Conservation (phyloP, 257 asterid species). For the Nicotiana otophora region DNA sequence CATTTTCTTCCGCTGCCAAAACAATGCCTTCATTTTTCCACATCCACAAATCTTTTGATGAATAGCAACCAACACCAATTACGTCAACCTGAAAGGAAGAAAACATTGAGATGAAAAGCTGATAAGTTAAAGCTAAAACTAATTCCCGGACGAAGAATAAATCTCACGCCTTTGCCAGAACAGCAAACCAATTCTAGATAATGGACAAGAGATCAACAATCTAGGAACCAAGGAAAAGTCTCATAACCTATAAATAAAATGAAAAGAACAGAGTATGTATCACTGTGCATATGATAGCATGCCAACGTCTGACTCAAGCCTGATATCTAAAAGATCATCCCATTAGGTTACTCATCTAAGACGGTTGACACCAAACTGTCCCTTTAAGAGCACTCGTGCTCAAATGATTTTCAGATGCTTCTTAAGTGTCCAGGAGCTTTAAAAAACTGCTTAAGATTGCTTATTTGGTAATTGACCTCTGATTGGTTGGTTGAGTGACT, state of each 20-base stretch:
- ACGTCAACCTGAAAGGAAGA: conserved; percentile 69
- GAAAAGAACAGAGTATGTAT: not conserved
- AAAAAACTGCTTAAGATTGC: not conserved
- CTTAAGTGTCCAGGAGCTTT: not conserved
- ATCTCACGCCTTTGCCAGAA: not conserved
- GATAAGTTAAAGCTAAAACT: not conserved
- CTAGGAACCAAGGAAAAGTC: not conserved
- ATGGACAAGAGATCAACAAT: not conserved
- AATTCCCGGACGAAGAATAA: not conserved
- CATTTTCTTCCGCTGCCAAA: conserved; percentile 59
- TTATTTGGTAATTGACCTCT: not conserved
- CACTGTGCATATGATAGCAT: not conserved
- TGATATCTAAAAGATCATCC: not conserved
- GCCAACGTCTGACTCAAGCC: not conserved
- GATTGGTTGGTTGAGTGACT: not conserved
- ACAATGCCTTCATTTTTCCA: conserved; percentile 97
- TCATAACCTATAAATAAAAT: not conserved
- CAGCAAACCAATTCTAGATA: not conserved
- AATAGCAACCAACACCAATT: conserved; percentile 94
- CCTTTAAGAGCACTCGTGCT: not conserved
- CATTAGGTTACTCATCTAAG: not conserved
- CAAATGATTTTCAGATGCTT: not conserved
- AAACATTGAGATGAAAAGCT: not conserved
- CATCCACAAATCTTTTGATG: conserved; percentile 88
- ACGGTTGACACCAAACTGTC: not conserved